Evolutionary conservation across 768 basidiomycete species (phyloP).

Genomic region (Pholiota microspora): DNA sequence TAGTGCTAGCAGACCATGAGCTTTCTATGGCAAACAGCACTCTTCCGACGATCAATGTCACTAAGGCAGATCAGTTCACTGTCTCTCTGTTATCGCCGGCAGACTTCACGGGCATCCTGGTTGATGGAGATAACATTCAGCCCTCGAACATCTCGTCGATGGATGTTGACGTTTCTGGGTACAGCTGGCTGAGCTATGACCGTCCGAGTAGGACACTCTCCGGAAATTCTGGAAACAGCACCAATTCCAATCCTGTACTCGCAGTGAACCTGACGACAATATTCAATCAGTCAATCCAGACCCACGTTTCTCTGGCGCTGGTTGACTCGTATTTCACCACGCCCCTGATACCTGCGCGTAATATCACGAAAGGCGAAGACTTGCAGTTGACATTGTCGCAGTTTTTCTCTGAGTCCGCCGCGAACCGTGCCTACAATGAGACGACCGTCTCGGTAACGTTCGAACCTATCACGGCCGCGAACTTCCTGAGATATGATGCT

Average conservation of each 20-base stretch:
- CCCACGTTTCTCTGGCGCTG: conserved; percentile 62
- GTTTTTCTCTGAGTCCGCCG: conserved; percentile 53
- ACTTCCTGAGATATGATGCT: conserved; percentile 56
- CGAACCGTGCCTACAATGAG: conserved; percentile 28
- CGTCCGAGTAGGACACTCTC: conserved; percentile 50
- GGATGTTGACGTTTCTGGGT: conserved; percentile 55
- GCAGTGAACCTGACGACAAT: conserved; percentile 59
- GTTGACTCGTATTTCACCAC: conserved; percentile 72
- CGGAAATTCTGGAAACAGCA: conserved; percentile 57
- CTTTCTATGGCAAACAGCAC: conserved; percentile 45
- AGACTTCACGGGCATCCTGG: conserved; percentile 61
- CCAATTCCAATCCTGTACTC: conserved; percentile 36
- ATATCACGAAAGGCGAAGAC: conserved; percentile 46
- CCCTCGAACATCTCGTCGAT: conserved; percentile 56
- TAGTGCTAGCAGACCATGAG: conserved; percentile 70
- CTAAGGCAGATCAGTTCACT: conserved; percentile 51
- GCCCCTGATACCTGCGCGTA: conserved; percentile 53
- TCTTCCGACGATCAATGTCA: conserved; percentile 71
- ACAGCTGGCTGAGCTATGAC: conserved; percentile 67
- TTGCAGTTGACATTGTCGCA: conserved; percentile 53
- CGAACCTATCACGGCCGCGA: conserved; percentile 44
- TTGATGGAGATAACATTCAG: conserved; percentile 61
- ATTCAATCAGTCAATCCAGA: conserved; percentile 66
- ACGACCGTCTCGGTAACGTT: conserved; percentile 55
- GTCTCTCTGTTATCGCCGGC: conserved; percentile 49